phyloP scores from a whole-genome alignment of 192 early-diverging fungal genomes.

The Kickxella alabastrina region DNA sequence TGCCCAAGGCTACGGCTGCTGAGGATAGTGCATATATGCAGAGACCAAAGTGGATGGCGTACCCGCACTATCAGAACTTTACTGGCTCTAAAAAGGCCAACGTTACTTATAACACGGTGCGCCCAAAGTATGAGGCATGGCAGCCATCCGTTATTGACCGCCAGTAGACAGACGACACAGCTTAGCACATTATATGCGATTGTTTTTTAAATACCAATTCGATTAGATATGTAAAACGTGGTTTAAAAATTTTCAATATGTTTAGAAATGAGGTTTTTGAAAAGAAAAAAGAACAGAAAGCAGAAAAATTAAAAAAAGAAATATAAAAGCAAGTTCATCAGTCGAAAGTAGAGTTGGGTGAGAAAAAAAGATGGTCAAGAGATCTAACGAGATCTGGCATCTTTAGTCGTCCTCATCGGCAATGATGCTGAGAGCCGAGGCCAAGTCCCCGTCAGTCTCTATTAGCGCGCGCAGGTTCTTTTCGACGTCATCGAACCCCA shows the following conservation, averaged over 20 bases:
- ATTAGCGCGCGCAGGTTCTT: constrained; percentile 85
- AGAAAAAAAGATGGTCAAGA: constrained; percentile 1
- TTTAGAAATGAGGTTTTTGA: too few species aligned
- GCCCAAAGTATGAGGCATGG: constrained; percentile 46
- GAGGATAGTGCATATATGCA: constrained; percentile 25
- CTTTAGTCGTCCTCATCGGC: constrained; percentile 18
- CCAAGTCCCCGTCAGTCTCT: constrained; percentile 79
- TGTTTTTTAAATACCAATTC: too few species aligned
- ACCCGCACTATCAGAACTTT: constrained; percentile 45
- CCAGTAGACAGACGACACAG: constrained; percentile 8
- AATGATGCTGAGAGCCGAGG: constrained; percentile 72
- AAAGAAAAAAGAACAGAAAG: too few species aligned
- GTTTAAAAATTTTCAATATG: too few species aligned
- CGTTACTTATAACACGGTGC: constrained; percentile 49
- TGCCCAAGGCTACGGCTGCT: constrained; percentile 19
- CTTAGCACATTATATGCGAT: too few species aligned
- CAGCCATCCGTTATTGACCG: constrained; percentile 24
- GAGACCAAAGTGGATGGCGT: constrained; percentile 50
- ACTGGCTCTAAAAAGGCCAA: constrained; percentile 47
- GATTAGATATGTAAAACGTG: constrained; percentile 8
- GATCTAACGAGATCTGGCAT: too few species aligned
- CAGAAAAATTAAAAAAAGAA: constrained; percentile 1
- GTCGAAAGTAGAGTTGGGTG: background rate
- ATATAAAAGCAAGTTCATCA: background rate
- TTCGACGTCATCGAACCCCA: constrained; percentile 86